Evolutionary conservation across 2,329 filamentous ascomycete genomes (phyloP).

Genomic region (Phialophora macrospora): DNA sequence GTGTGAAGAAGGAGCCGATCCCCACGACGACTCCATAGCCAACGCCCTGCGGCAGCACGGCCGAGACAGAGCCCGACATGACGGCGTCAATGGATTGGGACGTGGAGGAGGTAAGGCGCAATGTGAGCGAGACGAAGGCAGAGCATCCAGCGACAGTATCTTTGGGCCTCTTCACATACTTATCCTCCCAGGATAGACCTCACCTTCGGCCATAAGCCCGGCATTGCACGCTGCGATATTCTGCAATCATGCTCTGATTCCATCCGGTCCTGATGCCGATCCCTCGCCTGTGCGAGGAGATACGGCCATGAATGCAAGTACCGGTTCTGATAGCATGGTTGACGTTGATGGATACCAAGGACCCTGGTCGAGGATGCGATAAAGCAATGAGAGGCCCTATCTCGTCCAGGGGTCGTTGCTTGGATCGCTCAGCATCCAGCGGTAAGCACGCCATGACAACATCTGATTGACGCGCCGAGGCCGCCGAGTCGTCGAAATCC

Average conservation of each 20-base stretch:
- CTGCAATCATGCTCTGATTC: background rate
- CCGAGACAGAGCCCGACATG: slow-evolving; percentile 30
- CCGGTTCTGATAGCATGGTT: slow-evolving; percentile 1
- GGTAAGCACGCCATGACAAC: slow-evolving; percentile 10
- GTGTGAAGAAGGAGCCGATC: slow-evolving; percentile 53
- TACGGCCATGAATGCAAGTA: background rate
- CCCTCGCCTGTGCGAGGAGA: slow-evolving; percentile 12
- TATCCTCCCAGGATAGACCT: slow-evolving; percentile 4
- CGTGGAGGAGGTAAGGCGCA: background rate
- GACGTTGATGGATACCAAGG: background rate
- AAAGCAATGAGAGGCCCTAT: slow-evolving; percentile 9
- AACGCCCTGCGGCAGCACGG: slow-evolving; percentile 42
- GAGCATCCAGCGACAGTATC: background rate
- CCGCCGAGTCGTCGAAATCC: slow-evolving; percentile 23
- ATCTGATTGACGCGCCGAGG: slow-evolving; percentile 9
- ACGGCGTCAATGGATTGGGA: background rate
- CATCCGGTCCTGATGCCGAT: slow-evolving; percentile 3
- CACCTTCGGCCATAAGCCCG: slow-evolving; percentile 16
- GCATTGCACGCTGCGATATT: background rate
- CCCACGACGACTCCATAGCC: slow-evolving; percentile 59
- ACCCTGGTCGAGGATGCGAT: slow-evolving; percentile 20
- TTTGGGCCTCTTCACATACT: slow-evolving; percentile 10
- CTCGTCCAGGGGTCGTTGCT: slow-evolving; percentile 2
- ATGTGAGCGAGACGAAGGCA: background rate
- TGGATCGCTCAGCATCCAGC: slow-evolving; percentile 6